Evolutionary conservation across 352 stramenopile genomes (phyloP).

Genomic region (Blastocystis sp.): DNA sequence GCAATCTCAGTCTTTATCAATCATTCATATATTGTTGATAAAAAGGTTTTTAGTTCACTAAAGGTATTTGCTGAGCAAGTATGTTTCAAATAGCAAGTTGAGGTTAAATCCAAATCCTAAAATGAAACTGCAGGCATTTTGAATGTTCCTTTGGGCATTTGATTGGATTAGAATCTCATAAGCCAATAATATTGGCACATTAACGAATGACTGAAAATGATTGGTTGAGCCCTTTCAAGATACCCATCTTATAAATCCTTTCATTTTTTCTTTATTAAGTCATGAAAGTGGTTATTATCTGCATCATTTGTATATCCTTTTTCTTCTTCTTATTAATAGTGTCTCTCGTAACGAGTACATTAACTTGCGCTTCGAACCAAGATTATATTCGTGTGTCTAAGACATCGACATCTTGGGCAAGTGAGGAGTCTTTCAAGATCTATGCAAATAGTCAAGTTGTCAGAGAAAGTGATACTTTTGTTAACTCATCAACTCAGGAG

Average conservation of each 20-base stretch:
- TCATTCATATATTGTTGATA: too few species aligned
- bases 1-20: too few species aligned
- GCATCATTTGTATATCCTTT: background rate
- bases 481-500: background rate
- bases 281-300: background rate
- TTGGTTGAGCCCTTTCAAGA: background rate
- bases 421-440: slow-evolving; percentile 52
- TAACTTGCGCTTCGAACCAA: background rate
- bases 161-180: too few species aligned
- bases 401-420: background rate
- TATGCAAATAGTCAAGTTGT: background rate
- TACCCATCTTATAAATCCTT: background rate
- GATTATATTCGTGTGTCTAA: slow-evolving; percentile 5
- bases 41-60: background rate
- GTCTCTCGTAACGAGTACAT: background rate
- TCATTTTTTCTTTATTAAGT: background rate
- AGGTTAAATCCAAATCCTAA: too few species aligned
- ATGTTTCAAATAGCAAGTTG: too few species aligned
- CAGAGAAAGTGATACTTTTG: background rate
- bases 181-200: background rate
- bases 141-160: too few species aligned
- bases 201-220: background rate
- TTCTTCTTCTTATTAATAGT: background rate
- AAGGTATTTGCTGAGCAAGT: too few species aligned
- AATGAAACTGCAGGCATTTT: too few species aligned